phyloP scores from a whole-genome alignment of 345 rosid species.

The Populus davidiana region DNA sequence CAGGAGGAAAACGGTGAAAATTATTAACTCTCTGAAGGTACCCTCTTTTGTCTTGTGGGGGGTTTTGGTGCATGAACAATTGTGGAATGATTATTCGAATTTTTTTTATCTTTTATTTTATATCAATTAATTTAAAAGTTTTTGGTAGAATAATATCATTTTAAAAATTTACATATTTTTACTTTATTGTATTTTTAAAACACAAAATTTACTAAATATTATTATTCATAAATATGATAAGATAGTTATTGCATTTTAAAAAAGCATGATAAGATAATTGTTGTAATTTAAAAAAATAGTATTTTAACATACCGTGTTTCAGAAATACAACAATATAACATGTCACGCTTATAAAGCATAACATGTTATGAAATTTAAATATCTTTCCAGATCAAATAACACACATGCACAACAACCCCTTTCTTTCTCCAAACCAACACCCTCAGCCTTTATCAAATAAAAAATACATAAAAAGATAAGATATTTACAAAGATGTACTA shows the following conservation, averaged over 20 bases:
- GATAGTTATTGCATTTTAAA: too few species aligned
- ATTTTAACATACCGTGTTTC: too few species aligned
- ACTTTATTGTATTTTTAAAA: too few species aligned
- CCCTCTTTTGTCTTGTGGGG: not conserved
- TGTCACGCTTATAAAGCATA: rapidly evolving
- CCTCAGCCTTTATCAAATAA: rapidly evolving
- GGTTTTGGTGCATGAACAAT: not conserved
- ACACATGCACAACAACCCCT: rapidly evolving
- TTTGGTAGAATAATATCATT: too few species aligned
- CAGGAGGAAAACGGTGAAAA: conserved; percentile 12
- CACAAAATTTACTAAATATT: too few species aligned
- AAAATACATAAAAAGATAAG: rapidly evolving
- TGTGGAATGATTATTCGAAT: not conserved
- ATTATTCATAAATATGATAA: too few species aligned
- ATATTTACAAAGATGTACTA: rapidly evolving
- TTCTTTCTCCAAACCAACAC: rapidly evolving
- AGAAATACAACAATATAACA: rapidly evolving
- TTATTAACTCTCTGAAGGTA: not conserved
- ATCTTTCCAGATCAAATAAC: rapidly evolving
- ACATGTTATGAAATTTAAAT: too few species aligned
- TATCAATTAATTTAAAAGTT: too few species aligned
- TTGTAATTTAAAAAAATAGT: rapidly evolving
- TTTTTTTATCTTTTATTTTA: not conserved
- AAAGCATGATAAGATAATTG: too few species aligned
- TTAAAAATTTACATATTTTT: too few species aligned